Conservation (phyloP, 192 early-diverging fungal species). For the Coemansia sp. region DNA sequence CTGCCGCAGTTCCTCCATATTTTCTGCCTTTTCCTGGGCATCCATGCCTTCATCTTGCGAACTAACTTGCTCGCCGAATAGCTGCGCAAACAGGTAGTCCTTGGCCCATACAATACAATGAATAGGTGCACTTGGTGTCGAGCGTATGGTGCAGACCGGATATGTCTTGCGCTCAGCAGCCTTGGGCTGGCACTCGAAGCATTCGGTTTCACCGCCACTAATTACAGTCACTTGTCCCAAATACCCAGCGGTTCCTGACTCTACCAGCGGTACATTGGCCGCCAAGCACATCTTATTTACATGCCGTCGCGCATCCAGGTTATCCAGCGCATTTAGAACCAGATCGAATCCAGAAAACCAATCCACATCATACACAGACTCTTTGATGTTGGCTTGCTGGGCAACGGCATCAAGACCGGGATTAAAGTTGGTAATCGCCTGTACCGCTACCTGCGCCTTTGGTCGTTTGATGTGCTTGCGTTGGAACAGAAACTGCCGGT, state of each 20-base stretch:
- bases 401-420: constrained; percentile 62
- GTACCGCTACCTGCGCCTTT: constrained; percentile 84
- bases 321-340: constrained; percentile 96
- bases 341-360: constrained; percentile 90
- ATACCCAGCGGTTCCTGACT: constrained; percentile 96
- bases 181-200: constrained; percentile 93
- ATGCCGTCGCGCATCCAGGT: constrained; percentile 87
- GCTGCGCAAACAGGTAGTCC: constrained; percentile 84
- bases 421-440: constrained; percentile 84
- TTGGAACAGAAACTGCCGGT: constrained; percentile 99
- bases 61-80: constrained; percentile 60
- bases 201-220: constrained; percentile 72
- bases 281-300: constrained; percentile 97
- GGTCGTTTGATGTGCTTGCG: constrained; percentile 87
- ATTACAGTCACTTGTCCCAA: constrained; percentile 88
- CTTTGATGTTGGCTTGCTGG: constrained; percentile 86
- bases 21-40: constrained; percentile 56
- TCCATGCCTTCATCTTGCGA: constrained; percentile 31
- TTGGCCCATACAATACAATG: constrained; percentile 99
- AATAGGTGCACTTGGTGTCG: constrained; percentile 89
- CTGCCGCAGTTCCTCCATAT: constrained; percentile 68
- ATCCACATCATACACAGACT: constrained; percentile 73
- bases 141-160: constrained; percentile 96
- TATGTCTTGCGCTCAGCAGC: constrained; percentile 78
- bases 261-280: constrained; percentile 86